phyloP scores from a whole-genome alignment of 2,329 filamentous ascomycete genomes.

The Colletotrichum ledebouriae region DNA sequence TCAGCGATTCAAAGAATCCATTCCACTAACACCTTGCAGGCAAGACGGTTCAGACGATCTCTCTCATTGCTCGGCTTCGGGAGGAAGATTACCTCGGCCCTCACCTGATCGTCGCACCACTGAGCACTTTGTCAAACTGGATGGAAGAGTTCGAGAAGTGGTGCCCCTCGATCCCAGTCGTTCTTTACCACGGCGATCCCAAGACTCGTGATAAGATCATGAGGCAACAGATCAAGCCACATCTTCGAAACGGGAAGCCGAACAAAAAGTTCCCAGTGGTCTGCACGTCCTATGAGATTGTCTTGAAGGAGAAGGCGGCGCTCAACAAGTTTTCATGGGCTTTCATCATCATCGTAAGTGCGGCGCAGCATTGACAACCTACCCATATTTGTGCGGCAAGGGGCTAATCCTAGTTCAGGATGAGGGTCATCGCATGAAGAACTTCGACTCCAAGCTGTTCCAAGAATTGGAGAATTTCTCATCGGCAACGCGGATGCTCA shows the following conservation, averaged over 20 bases:
- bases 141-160: constrained; percentile 92
- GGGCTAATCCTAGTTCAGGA: constrained; percentile 67
- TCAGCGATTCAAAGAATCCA: not conserved
- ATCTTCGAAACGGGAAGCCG: constrained; percentile 72
- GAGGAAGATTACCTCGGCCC: constrained; percentile 90
- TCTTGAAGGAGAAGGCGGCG: constrained; percentile 87
- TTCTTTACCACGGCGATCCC: constrained; percentile 91
- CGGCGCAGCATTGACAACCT: no score
- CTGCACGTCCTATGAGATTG: constrained; percentile 96
- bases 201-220: constrained; percentile 83
- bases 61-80: constrained; percentile 86
- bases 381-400: not conserved
- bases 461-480: constrained; percentile 89
- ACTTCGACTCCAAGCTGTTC: constrained; percentile 92
- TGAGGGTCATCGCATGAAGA: constrained; percentile 97
- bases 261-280: constrained; percentile 86
- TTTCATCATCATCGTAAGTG: constrained; percentile 89
- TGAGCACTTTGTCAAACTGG: constrained; percentile 97
- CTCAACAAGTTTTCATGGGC: constrained; percentile 92
- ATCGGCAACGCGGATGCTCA: constrained; percentile 90
- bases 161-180: constrained; percentile 88
- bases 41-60: constrained; percentile 93
- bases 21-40: constrained; percentile 58
- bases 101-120: constrained; percentile 88
- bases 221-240: constrained; percentile 75